Base-by-base conservation (phyloP, 352 stramenopile species). In the Phytopythium aichiense region DNA sequence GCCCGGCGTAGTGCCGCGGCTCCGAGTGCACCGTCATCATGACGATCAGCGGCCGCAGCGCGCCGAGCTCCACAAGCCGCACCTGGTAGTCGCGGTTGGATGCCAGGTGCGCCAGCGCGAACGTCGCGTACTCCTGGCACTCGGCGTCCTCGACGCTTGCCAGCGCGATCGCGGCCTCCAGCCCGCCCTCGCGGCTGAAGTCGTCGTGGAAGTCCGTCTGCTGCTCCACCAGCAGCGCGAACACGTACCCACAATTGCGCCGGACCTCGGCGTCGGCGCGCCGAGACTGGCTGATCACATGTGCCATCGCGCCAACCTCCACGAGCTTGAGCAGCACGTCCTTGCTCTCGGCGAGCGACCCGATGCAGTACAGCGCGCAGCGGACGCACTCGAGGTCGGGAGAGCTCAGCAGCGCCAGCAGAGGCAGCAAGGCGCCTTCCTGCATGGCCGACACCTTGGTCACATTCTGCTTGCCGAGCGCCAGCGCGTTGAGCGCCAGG, bases 11-110 rank as follows among this genome's bases (percentile, higher is more conserved):
- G 69, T 99, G 92, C 12, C 94, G 83, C 22, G 94, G 91, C 66
- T 98, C 91, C 4, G 92, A 87, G 61, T 98, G 90, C 22, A 94
- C 89, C 35, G 87, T 89, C 82, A 99, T 97, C 87, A 99, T 98
- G 1, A 90, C 89, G 46, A 99, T 96, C 6, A 99, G 70, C n/a
- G 95, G 95, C 30, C 87, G 82, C 51, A 99, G 77, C 18, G 84
- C 96, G 7, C 95, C 94, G 53, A 87, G 74, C 51, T 96, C 83
- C 2, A 98, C 93, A 6, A 99, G 71, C 51, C 78, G 79, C 58
- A 98, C 85, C 61, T 98, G 96, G 61, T 97, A 97, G 43, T 97
- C 91, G 61, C 92, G 87, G 69, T 99, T 98, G 48, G 86, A 97
- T 0, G 94, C 86, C 7, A 99, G 71, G 53, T 98, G 95, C 33